Conservation (phyloP, 306 rosid genomes). For the Luffa aegyptiaca region DNA sequence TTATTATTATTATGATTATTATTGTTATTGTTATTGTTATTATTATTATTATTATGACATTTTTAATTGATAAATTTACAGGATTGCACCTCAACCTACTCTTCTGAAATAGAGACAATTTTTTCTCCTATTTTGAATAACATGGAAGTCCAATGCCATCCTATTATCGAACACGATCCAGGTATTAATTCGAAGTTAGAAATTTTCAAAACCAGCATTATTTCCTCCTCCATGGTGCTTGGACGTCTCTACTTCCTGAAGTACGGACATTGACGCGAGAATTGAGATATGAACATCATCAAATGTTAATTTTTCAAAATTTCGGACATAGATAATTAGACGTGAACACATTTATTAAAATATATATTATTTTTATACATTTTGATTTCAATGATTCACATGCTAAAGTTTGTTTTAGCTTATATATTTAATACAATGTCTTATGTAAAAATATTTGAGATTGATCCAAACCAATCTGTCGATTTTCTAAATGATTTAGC, state of each 20-base stretch:
- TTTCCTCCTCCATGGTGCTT: neutral
- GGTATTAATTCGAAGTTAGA: slow-evolving; percentile 21
- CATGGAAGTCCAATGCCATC: slow-evolving; percentile 33
- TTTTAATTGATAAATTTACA: slow-evolving; percentile 17
- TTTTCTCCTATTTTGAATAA: slow-evolving; percentile 75
- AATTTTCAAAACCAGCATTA: neutral
- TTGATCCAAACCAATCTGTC: neutral
- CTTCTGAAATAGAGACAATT: slow-evolving; percentile 47
- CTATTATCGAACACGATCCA: slow-evolving; percentile 31
- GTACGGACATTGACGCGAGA: neutral
- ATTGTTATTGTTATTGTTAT: too few species aligned
- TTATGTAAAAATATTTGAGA: too few species aligned
- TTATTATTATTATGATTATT: neutral
- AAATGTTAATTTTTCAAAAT: neutral
- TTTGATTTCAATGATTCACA: neutral
- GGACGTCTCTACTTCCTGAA: neutral
- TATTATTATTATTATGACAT: neutral
- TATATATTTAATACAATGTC: neutral
- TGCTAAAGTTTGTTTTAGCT: neutral
- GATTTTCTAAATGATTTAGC: neutral
- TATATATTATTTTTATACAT: neutral
- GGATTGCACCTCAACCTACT: slow-evolving; percentile 36
- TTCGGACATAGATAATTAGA: neutral
- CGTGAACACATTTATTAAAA: neutral
- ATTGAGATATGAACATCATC: neutral